Evolutionary conservation across 2,329 filamentous ascomycete species (phyloP), one percentile per base, ranked within the genome.

Genomic region (Albophoma yamanashiensis): DNA sequence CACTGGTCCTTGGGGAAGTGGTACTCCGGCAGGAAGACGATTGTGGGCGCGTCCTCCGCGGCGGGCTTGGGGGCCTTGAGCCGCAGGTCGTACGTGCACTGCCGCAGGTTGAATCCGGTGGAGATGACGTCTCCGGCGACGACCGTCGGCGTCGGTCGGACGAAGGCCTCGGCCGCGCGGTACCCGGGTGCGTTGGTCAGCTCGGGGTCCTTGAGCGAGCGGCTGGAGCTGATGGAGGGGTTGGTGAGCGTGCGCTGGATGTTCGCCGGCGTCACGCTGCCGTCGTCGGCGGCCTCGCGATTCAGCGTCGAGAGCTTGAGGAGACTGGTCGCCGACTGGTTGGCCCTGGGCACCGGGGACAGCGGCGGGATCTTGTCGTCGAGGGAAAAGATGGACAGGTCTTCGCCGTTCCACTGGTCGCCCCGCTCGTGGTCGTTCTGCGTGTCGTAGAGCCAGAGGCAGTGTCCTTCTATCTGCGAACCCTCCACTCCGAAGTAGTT

Each of bases 321-420:
- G 17, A 72, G 61, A 56, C 68, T 83, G 4, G 78, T 71, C 0
- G 79, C 78, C 1, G 83, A 82, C 55, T 74, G 77, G 58, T 72
- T 76, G 4, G 68, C 75, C 61, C 69, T 78, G 0, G 81, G 81
- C 3, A 83, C 62, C 7, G 80, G 70, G 2, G 82, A 83, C 45
- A 78, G 69, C 2, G 82, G 80, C 45, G 88, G 71, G 20, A 79
- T 75, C 59, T 85, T 87, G 72, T 99, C 95, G 70, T 99, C 92
- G 6, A 84, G 67, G 0, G 91, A 97, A 70, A 86, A 89, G 59
- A 99, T 94, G 6, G 92, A 97, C 40, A 99, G 76, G 71, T 99
- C 94, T 73, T 99, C 94, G 55, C 94, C 94, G 66, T 99, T 99
- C 94, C 94, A 99, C 65, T 91, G 86, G 68, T 99, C 94, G 59